Evolutionary conservation across 2,329 filamentous ascomycete species (phyloP), one percentile per base, ranked within the genome.

Genomic region (Talaromyces sp.): DNA sequence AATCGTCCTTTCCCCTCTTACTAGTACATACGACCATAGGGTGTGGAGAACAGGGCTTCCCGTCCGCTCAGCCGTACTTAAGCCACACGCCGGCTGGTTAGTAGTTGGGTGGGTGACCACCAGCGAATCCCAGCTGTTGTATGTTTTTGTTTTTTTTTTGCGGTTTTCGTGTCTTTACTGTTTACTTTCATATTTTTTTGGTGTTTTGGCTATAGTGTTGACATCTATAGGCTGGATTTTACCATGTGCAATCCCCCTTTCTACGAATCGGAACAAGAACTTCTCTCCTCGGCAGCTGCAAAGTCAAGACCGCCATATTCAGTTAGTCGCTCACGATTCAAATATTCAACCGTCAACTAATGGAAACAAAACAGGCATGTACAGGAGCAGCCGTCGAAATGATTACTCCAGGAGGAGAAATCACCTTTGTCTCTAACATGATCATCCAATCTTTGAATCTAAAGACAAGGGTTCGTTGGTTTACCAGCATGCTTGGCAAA

Each of bases 181-280:
- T 12, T 27, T 34, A 9, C 23, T 12, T 56, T 34, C 34, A 56
- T 61, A 23, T 10, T 14, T 8, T 40, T 16, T 56, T 56, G 9
- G 4, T 56, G 28, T 56, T 61, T 33, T n/a, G 40, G 4, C 10
- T 4, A 27, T 30, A 23, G 23, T 23, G 23, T 12, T 23, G 27
- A 18, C 27, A 34, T 31, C n/a, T 27, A 53, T n/a, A 61, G 62
- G 27, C 50, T 96, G 51, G 88, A 94, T 71, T 97, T 98, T 72
- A 87, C 86, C 62, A 96, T 98, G 87, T 94, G 89, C 65, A 99
- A 99, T 67, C 95, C 95, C 0, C 95, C 95, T 0, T 99, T 99
- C 77, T 98, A 97, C 78, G 75, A 81, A n/a, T 92, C 90, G 0
- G 78, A 83, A 3, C 76, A 82, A 5, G 92, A 96, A 57, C 85